Conservation (phyloP, 306 rosid genomes). For the Coriaria nepalensis region DNA sequence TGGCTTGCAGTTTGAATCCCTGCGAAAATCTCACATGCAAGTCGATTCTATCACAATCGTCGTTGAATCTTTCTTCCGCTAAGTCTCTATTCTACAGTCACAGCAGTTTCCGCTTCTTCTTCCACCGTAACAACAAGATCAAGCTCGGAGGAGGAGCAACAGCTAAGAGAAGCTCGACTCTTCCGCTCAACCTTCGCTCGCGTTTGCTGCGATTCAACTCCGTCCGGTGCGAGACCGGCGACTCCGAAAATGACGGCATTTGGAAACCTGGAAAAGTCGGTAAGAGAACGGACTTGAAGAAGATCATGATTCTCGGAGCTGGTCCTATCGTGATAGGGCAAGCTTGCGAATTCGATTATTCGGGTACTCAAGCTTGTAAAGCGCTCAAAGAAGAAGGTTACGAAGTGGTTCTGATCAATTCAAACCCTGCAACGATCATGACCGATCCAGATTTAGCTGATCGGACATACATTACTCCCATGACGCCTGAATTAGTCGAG, state of each 20-base stretch:
- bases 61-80: constrained; percentile 8
- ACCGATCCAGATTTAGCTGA: constrained; percentile 88
- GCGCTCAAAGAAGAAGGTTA: constrained; percentile 75
- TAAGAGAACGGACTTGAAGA: constrained; percentile 73
- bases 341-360: constrained; percentile 92
- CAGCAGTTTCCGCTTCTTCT: constrained; percentile 6
- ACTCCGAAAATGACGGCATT: constrained; percentile 45
- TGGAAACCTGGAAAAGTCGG: constrained; percentile 16
- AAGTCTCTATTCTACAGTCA: constrained; percentile 11
- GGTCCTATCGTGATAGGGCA: constrained; percentile 95
- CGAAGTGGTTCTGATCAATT: constrained; percentile 48
- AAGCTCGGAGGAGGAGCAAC: neutral
- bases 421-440: constrained; percentile 96
- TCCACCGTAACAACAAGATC: constrained; percentile 1
- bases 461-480: constrained; percentile 71
- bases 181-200: constrained; percentile 16
- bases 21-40: constrained; percentile 16
- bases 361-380: constrained; percentile 94
- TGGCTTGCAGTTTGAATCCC: neutral
- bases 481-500: constrained; percentile 88
- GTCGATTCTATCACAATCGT: neutral
- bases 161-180: neutral
- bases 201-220: constrained; percentile 15
- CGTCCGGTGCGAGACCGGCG: constrained; percentile 32
- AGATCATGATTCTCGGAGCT: constrained; percentile 85